A percentile compares a stretch with the other conserved stretches of the same genome.
These are phyloP conservation scores for Aspergillus viridinutans DNA, from an alignment of 2,329 filamentous ascomycete genomes.

Conservation along the genomic window DNA sequence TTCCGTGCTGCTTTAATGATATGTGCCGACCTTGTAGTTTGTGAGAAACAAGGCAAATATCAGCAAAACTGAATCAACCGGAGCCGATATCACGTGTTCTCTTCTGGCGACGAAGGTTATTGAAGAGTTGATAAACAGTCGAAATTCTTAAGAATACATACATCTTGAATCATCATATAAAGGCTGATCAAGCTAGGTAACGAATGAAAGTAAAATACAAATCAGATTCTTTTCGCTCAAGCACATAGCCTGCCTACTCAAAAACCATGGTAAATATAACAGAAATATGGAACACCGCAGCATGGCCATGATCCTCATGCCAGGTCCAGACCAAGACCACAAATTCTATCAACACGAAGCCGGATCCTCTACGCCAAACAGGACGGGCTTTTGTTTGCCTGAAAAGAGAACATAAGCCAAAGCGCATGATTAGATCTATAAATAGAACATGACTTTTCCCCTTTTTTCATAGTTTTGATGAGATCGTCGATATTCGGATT, in stretches of 20 bases:
- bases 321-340: conserved; percentile 17
- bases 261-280: conserved; percentile 13
- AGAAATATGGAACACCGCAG: conserved; percentile 8
- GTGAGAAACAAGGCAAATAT: background rate
- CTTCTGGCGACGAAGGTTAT: too few species aligned
- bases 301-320: conserved; percentile 11
- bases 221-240: conserved; percentile 28
- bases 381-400: conserved; percentile 15
- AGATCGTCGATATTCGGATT: conserved; percentile 16
- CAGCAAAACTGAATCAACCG: background rate
- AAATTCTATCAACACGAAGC: conserved; percentile 30
- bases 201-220: conserved; percentile 3
- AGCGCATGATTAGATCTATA: conserved; percentile 20
- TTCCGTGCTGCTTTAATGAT: background rate
- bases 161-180: background rate
- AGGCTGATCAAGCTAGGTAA: conserved; percentile 1
- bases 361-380: conserved; percentile 25
- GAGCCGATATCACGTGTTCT: background rate
- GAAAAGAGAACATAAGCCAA: conserved; percentile 11
- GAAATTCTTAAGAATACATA: background rate
- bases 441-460: conserved; percentile 15
- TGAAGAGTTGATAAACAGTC: conserved; percentile 8
- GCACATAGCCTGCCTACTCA: conserved; percentile 23
- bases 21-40: background rate
- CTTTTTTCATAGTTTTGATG: conserved; percentile 12